Percentiles rank a stretch among this genome's conserved stretches.
phyloP scores from a whole-genome alignment of 139 green algal genomes.

The Haematococcus lacustris region DNA sequence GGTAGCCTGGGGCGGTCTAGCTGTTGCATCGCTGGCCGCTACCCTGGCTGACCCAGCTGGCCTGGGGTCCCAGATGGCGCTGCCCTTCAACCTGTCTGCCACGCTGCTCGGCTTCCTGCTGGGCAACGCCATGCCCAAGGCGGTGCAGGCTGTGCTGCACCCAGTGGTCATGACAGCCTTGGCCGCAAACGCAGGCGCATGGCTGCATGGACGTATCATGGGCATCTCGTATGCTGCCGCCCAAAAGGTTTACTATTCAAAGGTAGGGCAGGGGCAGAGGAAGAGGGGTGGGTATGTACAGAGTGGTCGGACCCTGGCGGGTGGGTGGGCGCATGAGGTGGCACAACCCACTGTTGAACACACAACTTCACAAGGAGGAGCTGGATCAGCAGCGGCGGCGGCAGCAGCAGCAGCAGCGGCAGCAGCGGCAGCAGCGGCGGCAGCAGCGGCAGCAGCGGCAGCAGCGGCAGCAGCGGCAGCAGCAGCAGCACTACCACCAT shows the following conservation, averaged over 20 bases:
- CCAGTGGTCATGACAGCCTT: conserved; percentile 71
- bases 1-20: conserved; percentile 39
- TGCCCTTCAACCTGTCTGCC: conserved; percentile 46
- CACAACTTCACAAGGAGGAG: no score
- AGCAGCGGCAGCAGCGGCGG: no score
- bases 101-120: conserved; percentile 61
- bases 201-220: conserved; percentile 35
- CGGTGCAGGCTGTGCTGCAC: conserved; percentile 46
- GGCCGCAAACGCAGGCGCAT: conserved; percentile 61
- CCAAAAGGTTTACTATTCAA: conserved; percentile 30
- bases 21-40: conserved; percentile 11
- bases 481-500: no score
- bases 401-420: no score
- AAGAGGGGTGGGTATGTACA: no score
- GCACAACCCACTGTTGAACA: no score
- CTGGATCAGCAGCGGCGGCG: no score
- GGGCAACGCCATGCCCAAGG: conserved; percentile 42
- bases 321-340: no score
- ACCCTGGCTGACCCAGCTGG: conserved; percentile 8
- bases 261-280: conserved; percentile 6
- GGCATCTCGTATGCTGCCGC: conserved; percentile 36
- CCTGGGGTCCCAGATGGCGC: conserved; percentile 16
- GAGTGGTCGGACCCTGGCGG: no score
- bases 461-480: no score
- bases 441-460: no score